A percentile compares a stretch with the other conserved stretches of the same genome.
These are phyloP conservation scores for Epichloe scottii DNA, from an alignment of 2,329 filamentous ascomycete species.

Conservation along the genomic window DNA sequence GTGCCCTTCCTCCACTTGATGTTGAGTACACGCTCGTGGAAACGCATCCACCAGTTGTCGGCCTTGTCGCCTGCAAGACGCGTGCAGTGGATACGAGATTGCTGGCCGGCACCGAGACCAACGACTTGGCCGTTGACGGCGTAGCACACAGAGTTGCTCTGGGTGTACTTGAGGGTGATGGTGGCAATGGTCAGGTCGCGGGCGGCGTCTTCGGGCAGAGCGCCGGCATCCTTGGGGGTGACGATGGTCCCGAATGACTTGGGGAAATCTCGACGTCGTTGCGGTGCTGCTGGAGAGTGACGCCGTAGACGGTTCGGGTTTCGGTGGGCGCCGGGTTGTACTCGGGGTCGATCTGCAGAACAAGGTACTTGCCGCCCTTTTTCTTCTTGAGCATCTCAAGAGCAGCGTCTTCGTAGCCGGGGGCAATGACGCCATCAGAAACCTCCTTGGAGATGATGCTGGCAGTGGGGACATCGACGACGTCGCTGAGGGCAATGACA, in stretches of 20 bases:
- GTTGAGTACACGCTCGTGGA: conserved; percentile 76
- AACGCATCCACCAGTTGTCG: conserved; percentile 99
- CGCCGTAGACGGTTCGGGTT: conserved; percentile 77
- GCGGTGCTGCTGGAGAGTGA: conserved; percentile 79
- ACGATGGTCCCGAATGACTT: conserved; percentile 77
- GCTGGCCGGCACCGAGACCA: conserved; percentile 89
- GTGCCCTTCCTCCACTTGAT: conserved; percentile 97
- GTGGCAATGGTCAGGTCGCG: conserved; percentile 90
- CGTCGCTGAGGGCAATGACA: conserved; percentile 82
- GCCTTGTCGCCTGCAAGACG: conserved; percentile 95
- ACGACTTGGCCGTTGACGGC: conserved; percentile 87
- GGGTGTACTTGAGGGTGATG: conserved; percentile 95
- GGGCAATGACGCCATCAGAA: conserved; percentile 90
- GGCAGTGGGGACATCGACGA: conserved; percentile 84
- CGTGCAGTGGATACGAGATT: conserved; percentile 97
- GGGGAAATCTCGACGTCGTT: conserved; percentile 84
- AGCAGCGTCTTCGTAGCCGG: conserved; percentile 72
- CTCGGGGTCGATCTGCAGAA: conserved; percentile 84
- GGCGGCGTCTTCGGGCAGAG: conserved; percentile 67
- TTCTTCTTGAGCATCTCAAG: conserved; percentile 92
- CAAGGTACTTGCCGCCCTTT: conserved; percentile 94
- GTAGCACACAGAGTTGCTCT: conserved; percentile 98
- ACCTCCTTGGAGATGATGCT: conserved; percentile 98
- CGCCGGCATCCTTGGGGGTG: conserved; percentile 64
- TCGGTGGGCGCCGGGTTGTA: conserved; percentile 75